Base-by-base conservation (phyloP, 1,284 basidiomycete genomes). In the Pascua sp. region DNA sequence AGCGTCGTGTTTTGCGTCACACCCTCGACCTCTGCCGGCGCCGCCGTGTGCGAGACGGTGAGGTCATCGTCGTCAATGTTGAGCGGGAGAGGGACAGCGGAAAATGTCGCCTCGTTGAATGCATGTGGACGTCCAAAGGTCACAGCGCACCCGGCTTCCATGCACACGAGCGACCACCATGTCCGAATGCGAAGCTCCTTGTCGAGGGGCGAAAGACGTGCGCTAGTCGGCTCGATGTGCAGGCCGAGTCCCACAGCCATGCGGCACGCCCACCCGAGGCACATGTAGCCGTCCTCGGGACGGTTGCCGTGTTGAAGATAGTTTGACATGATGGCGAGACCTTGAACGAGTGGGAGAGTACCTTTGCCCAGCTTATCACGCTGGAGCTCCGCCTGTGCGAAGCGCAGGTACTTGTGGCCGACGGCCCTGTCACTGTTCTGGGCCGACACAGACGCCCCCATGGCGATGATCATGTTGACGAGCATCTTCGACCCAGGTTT, bases 401-500 rank as follows among this genome's bases (percentile, higher is more conserved):
- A 45, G 17, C 59, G 47, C 42, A 61, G 66, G 50, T 61, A 67
- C 16, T 49, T 40, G 18, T 59, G 42, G 4, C 66, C 67, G 4
- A 42, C 41, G 0, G 36, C 43, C 9, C 11, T 18, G 48, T 69
- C 67, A 32, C 24, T 32, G 24, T 32, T 32, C 24, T 32, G 24
- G 24, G 24, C 24, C 24, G 24, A 32, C 4, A 32, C 24, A 42
- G 65, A 56, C 16, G 64, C 60, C 32, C 67, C 67, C 67, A 69
- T 67, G 15, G 67, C 67, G 42, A 67, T 63, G 48, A 69, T 64
- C 67, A 68, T 68, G 53, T 59, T 54, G 11, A 68, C 18, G 40
- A 68, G 49, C 32, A 65, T 58, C 11, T 46, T 16, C 15, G 48
- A 43, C 5, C 63, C 62, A 13, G 50, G 49, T 36, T 55, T 60